These are phyloP conservation scores for Plantago elongata DNA, from an alignment of 257 asterid genomes.

Conservation along the genomic window DNA sequence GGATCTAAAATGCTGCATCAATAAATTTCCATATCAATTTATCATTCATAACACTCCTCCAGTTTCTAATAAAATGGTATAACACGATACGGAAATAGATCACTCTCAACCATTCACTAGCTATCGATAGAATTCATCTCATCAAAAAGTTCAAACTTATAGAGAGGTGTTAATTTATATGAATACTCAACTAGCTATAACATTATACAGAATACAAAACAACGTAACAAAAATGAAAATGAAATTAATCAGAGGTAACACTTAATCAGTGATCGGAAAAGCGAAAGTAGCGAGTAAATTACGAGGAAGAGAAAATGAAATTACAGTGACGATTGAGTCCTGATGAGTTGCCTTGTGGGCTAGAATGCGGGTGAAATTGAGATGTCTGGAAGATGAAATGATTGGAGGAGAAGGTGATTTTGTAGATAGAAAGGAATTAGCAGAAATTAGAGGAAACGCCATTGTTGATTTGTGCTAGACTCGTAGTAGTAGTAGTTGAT, in stretches of 20 bases:
- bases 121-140: no score
- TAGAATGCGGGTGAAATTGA: slow-evolving; percentile 34
- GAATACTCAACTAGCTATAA: no score
- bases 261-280: no score
- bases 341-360: slow-evolving; percentile 29
- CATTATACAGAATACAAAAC: no score
- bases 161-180: no score
- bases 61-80: no score
- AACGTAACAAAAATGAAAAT: no score
- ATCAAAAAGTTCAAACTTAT: no score
- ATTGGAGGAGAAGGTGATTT: slow-evolving; percentile 19
- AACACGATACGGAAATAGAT: no score
- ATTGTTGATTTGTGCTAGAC: slow-evolving; percentile 8
- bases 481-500: slow-evolving; percentile 27
- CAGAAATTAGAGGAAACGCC: slow-evolving; percentile 47
- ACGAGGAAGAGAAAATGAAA: neutral
- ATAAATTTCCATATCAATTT: slow-evolving; percentile 1
- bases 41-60: slow-evolving; percentile 10
- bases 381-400: slow-evolving; percentile 10
- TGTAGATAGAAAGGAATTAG: slow-evolving; percentile 27
- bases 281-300: no score
- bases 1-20: slow-evolving; percentile 49
- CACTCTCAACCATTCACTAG: no score
- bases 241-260: no score
- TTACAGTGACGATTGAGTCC: slow-evolving; percentile 30